Evolutionary conservation across 345 rosid species (phyloP).

Genomic region (Ceriops zippeliana): DNA sequence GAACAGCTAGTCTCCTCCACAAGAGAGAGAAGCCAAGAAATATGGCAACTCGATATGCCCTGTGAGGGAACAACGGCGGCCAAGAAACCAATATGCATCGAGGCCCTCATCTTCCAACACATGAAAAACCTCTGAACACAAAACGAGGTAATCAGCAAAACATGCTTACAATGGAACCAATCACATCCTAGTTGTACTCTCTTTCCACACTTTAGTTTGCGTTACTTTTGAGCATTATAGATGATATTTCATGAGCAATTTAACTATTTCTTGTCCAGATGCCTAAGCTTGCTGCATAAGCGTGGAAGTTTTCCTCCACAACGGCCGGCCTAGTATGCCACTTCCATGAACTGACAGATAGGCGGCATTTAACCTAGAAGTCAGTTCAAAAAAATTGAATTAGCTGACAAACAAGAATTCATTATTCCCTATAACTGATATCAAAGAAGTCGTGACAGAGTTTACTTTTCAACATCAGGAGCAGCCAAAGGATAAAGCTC

Average conservation of each 20-base stretch:
- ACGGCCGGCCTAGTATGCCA: slow-evolving; percentile 62
- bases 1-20: no score
- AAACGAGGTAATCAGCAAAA: no score
- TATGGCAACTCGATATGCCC: no score
- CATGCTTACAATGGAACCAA: no score
- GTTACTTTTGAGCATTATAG: background rate
- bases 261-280: background rate
- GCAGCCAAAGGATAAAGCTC: slow-evolving; percentile 75
- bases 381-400: slow-evolving; percentile 18
- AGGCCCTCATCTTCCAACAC: no score
- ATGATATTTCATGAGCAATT: background rate
- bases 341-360: slow-evolving; percentile 78
- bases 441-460: background rate
- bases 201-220: no score
- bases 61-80: no score
- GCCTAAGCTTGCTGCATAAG: slow-evolving; percentile 40
- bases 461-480: slow-evolving; percentile 81
- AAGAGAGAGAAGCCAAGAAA: no score
- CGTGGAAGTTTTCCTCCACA: slow-evolving; percentile 66
- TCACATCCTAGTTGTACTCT: no score
- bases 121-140: no score
- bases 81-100: no score
- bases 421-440: background rate
- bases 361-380: slow-evolving; percentile 65
- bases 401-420: slow-evolving; percentile 9